Evolutionary conservation across 148 eudicot species (phyloP).

Genomic region (Rhododendron vialii): DNA sequence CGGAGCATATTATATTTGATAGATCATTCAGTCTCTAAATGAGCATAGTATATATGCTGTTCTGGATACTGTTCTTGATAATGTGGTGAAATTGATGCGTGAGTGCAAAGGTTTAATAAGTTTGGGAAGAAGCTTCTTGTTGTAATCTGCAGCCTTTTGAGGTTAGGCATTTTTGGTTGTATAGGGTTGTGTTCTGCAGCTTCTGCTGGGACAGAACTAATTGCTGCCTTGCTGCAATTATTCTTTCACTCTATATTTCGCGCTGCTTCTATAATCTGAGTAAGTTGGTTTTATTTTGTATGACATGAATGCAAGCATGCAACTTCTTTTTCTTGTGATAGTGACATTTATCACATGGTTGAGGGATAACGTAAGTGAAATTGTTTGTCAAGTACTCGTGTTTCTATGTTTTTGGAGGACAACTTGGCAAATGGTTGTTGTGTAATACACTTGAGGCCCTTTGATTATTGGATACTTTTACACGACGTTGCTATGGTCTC

Average conservation of each 20-base stretch:
- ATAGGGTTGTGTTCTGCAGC: neutral
- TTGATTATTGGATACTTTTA: neutral
- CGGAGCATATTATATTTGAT: neutral
- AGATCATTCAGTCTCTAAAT: neutral
- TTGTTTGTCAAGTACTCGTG: neutral
- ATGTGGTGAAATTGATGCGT: neutral
- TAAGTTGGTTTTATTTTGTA: neutral
- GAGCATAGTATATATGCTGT: neutral
- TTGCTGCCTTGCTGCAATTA: neutral
- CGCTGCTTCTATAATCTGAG: neutral
- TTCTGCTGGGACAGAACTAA: neutral
- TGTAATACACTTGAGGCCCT: neutral
- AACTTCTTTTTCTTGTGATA: neutral
- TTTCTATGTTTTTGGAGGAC: neutral
- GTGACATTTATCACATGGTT: neutral
- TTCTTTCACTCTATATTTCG: neutral
- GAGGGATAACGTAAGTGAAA: neutral
- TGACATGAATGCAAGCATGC: neutral
- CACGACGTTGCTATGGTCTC: neutral
- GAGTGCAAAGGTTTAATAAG: neutral
- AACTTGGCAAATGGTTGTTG: neutral
- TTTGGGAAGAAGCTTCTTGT: neutral
- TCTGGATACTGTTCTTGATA: neutral
- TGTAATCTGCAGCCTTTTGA: neutral
- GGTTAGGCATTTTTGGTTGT: neutral